Evolutionary conservation across 2,329 filamentous ascomycete genomes (phyloP).

Genomic region (Acrocalymma vagum): DNA sequence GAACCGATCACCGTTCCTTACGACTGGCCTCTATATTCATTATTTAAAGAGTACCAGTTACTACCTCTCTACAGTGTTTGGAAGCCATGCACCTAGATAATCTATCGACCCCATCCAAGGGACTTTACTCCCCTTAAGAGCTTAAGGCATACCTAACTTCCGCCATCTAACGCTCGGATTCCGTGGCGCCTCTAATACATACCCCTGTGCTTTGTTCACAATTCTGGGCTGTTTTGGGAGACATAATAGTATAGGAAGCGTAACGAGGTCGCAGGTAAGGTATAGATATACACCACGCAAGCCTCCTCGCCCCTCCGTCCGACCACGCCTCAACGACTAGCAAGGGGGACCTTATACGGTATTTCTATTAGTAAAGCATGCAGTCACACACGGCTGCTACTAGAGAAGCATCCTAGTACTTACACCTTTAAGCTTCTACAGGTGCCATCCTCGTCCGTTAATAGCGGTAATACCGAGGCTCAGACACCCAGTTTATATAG

Average conservation of each 20-base stretch:
- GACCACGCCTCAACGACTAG: conserved; percentile 1
- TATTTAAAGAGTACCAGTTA: conserved; percentile 1
- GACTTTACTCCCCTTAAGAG: not conserved
- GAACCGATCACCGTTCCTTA: not conserved
- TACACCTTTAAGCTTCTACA: not conserved
- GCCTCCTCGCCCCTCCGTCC: not conserved
- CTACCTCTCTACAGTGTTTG: conserved; percentile 1
- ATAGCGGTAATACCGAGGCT: not conserved
- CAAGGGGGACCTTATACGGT: not conserved
- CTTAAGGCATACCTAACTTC: conserved; percentile 1
- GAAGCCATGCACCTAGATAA: conserved; percentile 1
- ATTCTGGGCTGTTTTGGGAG: not conserved
- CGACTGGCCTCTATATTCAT: not conserved
- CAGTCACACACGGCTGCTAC: too few relatives aligned
- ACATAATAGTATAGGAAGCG: conserved; percentile 1
- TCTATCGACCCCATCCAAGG: not conserved
- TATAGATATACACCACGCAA: conserved; percentile 1
- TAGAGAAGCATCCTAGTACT: conserved; percentile 1
- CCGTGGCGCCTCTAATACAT: not conserved
- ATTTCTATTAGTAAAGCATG: conserved; percentile 1
- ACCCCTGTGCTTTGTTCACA: not conserved
- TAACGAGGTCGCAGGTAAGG: conserved; percentile 2
- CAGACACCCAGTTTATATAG: conserved; percentile 1
- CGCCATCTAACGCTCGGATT: not conserved
- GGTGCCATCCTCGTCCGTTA: conserved; percentile 1